phyloP scores from a whole-genome alignment of 139 green algal species.

The Diplosphaera chodatii region DNA sequence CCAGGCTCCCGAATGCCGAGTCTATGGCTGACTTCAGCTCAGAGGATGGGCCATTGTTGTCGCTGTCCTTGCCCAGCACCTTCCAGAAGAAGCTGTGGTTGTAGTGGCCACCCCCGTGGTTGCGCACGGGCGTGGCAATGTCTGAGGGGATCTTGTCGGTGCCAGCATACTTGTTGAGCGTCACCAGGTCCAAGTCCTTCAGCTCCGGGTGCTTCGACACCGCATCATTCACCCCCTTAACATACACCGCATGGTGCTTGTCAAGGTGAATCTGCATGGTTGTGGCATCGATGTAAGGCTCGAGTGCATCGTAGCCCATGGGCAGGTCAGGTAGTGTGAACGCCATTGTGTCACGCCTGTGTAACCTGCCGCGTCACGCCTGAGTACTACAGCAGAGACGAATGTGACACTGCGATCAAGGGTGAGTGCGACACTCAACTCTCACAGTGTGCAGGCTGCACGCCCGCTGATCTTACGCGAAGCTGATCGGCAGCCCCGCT shows the following conservation, averaged over 20 bases:
- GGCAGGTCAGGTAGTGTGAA: conserved; percentile 56
- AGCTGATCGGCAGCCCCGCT: no score
- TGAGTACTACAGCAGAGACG: no score
- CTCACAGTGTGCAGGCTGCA: no score
- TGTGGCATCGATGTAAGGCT: conserved; percentile 70
- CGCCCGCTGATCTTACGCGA: no score
- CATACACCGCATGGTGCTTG: conserved; percentile 73
- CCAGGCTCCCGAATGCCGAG: conserved; percentile 49
- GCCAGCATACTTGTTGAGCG: conserved; percentile 47
- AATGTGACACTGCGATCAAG: no score
- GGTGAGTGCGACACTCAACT: no score
- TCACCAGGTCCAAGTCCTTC: conserved; percentile 45
- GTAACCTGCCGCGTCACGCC: no score
- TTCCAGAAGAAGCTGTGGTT: conserved; percentile 69
- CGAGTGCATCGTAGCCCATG: conserved; percentile 59
- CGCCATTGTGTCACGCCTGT: no score
- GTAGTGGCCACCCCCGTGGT: conserved; percentile 50
- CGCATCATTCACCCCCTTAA: conserved; percentile 73
- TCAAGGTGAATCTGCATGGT: conserved; percentile 65
- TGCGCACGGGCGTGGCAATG: conserved; percentile 52
- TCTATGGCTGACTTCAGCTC: conserved; percentile 59
- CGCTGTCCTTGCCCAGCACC: conserved; percentile 33
- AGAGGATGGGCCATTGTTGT: conserved; percentile 29
- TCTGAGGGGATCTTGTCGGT: conserved; percentile 47
- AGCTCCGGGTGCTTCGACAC: conserved; percentile 64